Base-by-base conservation (phyloP, 306 rosid genomes). In the Parietaria judaica region DNA sequence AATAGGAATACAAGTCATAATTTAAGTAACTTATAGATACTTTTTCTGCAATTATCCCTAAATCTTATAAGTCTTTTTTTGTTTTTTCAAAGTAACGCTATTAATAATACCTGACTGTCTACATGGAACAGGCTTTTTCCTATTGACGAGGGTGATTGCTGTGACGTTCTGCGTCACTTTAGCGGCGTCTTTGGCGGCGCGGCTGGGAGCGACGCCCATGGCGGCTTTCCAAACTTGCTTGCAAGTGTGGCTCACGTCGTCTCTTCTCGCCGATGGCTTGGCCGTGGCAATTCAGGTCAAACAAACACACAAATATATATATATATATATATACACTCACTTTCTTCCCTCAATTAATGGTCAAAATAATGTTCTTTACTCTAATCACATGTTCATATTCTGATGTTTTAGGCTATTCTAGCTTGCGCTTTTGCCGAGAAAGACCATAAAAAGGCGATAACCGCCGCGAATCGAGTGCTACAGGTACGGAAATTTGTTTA, bases 141-240 rank as follows among this genome's bases (percentile, higher is more conserved):
- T 92, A 62, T 57, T 92, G 63, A 79, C 83, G 44, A 84, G 96
- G 71, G 99, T 92, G 10, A 58, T 92, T 60, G 99, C 99, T 8
- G 96, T 92, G 65, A 92, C 99, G 63, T 92, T 88, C 71, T 88
- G 96, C 52, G 96, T 88, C 58, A 92, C 99, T 16, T 75, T 92
- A 51, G 84, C 99, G 14, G 96, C 99, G 31, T 86, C 99, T 31
- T 56, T 88, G 69, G 96, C 99, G 0, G 92, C 96, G 51, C 75
- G 95, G 73, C 65, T 85, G 8, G 98, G 98, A 4, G 52, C 98
- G 14, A 76, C 72, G 54, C 89, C 86, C 0, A 88, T 92, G 99
- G 99, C 99, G 65, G 99, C 96, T 38, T 92, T 92, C 69, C 99
- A 92, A 70, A 84, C 90, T 39, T 86, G 95, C 76, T 77, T 88